These are phyloP conservation scores for Pichia heedii DNA, from an alignment of 805 yeast species.

Conservation along the genomic window DNA sequence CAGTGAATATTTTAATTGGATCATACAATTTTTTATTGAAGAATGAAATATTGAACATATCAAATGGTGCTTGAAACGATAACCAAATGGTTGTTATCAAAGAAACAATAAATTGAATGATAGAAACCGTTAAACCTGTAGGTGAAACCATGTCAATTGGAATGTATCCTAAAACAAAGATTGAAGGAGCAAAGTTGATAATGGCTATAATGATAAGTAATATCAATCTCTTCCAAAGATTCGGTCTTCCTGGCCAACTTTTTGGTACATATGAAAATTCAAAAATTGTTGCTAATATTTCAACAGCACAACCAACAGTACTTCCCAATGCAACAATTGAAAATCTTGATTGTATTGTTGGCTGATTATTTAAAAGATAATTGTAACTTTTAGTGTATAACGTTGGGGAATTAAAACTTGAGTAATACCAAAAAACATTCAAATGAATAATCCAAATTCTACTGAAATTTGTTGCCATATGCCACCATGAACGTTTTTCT, in stretches of 20 bases:
- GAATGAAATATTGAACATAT: slow-evolving; percentile 23
- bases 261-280: slow-evolving; percentile 40
- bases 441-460: slow-evolving; percentile 47
- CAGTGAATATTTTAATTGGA: slow-evolving; percentile 33
- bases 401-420: slow-evolving; percentile 42
- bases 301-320: slow-evolving; percentile 33
- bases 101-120: slow-evolving; percentile 35
- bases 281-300: slow-evolving; percentile 32
- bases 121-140: slow-evolving; percentile 31
- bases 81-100: slow-evolving; percentile 34
- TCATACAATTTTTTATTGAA: slow-evolving; percentile 20
- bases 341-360: slow-evolving; percentile 35
- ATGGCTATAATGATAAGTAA: slow-evolving; percentile 26
- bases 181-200: slow-evolving; percentile 33
- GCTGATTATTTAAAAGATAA: slow-evolving; percentile 34
- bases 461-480: slow-evolving; percentile 39
- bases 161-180: slow-evolving; percentile 30
- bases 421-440: slow-evolving; percentile 42
- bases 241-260: slow-evolving; percentile 40
- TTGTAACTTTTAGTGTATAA: slow-evolving; percentile 36
- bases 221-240: slow-evolving; percentile 26
- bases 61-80: slow-evolving; percentile 31
- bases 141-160: slow-evolving; percentile 30
- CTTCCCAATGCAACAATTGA: slow-evolving; percentile 40
- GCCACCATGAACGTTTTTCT: slow-evolving; percentile 44